Base-by-base conservation (phyloP, 2,329 filamentous ascomycete genomes). In the Elsinoe australis region DNA sequence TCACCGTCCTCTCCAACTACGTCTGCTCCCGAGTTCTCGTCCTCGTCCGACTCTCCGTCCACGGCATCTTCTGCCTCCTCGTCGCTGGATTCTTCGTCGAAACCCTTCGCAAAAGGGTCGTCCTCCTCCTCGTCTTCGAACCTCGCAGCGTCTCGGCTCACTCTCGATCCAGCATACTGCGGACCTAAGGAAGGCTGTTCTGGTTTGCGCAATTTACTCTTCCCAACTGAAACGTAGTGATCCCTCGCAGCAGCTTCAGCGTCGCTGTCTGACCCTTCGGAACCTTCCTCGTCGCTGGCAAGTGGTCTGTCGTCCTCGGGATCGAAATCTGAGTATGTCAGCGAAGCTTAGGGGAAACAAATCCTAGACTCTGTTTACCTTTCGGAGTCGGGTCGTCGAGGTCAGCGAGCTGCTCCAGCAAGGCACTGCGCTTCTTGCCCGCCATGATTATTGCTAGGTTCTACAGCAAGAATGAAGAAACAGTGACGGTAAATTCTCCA, bases 221-320 rank as follows among this genome's bases (percentile, higher is more conserved):
- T 92, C 15, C 81, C 84, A 24, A 95, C 86, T 46, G 75, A 67
- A 34, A 85, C 76, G 62, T 96, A 96, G 63, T 96, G 90, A 59
- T 95, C 90, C 24, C 89, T 84, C 15, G 84, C 87, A 8, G 74
- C 73, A 52, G 76, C 67, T 8, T 63, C 70, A 56, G 74, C 65
- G 32, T 57, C 64, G 49, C 67, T 67, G 17, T 65, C 67, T 7
- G 24, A 14, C 4, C 65, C 73, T 35, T 73, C 78, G 44, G 71
- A 75, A 10, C 66, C 72, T 49, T 76, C 75, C 49, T 73, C 75
- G n/a, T 73, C 73, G 53, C 67, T 66, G 12, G 73, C 73, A 14
- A 69, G 71, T 52, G 80, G 77, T 55, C 77, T 69, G 47, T 76
- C 67, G 49, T 78, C 79, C 69, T 94, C 87, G 0, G 86, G 86